A percentile compares a stretch with the other conserved stretches of the same genome.
phyloP scores from a whole-genome alignment of 192 early-diverging fungal genomes.

The Gaertneriomyces sp. region DNA sequence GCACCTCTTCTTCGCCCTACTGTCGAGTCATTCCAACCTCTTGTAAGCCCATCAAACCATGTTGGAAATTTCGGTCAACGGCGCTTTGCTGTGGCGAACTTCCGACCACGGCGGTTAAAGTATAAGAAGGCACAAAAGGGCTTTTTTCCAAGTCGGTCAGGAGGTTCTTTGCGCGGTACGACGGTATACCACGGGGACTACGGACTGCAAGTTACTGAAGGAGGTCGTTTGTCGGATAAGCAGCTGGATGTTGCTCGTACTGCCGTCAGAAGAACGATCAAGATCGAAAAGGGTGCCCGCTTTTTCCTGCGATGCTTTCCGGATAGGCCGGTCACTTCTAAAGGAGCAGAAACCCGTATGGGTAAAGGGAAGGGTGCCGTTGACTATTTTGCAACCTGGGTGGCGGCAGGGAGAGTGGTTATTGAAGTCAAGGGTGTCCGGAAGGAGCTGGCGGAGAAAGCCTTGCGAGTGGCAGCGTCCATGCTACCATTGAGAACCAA shows the following conservation, averaged over 20 bases:
- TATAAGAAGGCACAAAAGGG: conserved; percentile 87
- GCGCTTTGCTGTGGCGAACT: conserved; percentile 44
- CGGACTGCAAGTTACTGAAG: conserved; percentile 85
- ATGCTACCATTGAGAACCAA: conserved; percentile 67
- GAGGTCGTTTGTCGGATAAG: conserved; percentile 73
- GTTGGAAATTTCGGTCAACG: too few relatives aligned
- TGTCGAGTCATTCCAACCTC: too few relatives aligned
- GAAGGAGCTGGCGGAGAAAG: conserved; percentile 76
- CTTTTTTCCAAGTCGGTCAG: conserved; percentile 72
- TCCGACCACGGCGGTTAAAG: conserved; percentile 72
- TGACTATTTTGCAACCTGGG: conserved; percentile 89
- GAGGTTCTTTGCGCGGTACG: conserved; percentile 83
- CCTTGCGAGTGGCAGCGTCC: conserved; percentile 60
- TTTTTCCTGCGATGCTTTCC: conserved; percentile 86
- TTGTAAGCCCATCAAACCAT: too few relatives aligned
- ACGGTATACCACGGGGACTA: conserved; percentile 85
- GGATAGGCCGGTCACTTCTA: conserved; percentile 86
- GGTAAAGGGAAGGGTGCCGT: conserved; percentile 95
- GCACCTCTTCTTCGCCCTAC: too few relatives aligned
- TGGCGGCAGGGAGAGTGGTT: conserved; percentile 81
- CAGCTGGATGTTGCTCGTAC: conserved; percentile 77
- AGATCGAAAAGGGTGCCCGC: conserved; percentile 79
- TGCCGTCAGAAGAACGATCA: conserved; percentile 74
- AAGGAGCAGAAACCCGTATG: conserved; percentile 92
- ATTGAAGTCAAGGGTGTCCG: conserved; percentile 85